Base-by-base conservation (phyloP, 305 asterid species). In the Fraxinus platypoda region DNA sequence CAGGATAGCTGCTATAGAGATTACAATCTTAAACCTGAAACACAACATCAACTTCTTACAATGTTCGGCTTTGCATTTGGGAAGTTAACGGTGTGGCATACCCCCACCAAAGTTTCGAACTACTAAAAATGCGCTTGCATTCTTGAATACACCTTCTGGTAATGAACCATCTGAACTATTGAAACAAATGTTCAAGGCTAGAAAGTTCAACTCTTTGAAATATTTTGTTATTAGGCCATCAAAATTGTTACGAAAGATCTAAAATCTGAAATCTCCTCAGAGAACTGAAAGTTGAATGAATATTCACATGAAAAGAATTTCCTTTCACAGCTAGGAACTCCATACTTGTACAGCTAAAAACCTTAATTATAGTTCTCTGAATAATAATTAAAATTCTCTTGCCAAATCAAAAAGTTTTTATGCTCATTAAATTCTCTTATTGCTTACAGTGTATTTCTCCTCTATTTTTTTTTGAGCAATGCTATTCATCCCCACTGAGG, bases 31-130 rank as follows among this genome's bases (percentile, higher is more conserved):
- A 3, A 46, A n/a, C 4, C 7, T 43, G 2, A 2, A 75, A 28
- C 37, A 71, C 3, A 31, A 17, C 43, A 41, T 76, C 8, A 38
- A 26, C 34, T 59, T 80, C 81, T 72, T 83, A 19, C 37, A 2
- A 37, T 31, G 72, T 31, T 15, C 28, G 34, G 34, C 46, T 46
- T 35, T 57, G 77, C 83, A 80, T 15, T 17, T 64, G 28, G 87
- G 82, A 1, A 84, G 81, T 35, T 84, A 77, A 8, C 77, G 46
- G 8, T 64, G 85, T 37, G 79, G 57, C n/a, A 80, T 73, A 35
- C 85, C 88, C 54, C 90, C 88, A 84, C 90, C 3, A 87, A 9
- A 84, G 73, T 25, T 78, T 84, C 21, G 85, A 19, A 11, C 11
- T 4, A 85, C 52, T 2, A 85, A 87, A 6, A 75, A 1, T 15